phyloP scores from a whole-genome alignment of 2,329 filamentous ascomycete genomes.

The Colletotrichum siamense region DNA sequence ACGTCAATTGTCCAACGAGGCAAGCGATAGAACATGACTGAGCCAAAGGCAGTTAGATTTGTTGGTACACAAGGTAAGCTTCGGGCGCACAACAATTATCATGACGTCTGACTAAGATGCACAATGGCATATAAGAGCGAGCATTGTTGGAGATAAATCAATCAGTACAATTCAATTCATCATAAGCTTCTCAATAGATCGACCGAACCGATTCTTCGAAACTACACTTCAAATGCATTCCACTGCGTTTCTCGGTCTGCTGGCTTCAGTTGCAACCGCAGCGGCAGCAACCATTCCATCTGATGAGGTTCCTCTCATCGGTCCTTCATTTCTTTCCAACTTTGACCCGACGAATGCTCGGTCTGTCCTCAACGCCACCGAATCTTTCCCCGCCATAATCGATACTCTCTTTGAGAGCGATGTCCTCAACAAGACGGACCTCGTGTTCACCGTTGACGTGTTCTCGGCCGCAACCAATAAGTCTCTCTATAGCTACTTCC shows the following conservation, averaged over 20 bases:
- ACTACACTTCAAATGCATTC: background rate
- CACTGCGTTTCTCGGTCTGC: background rate
- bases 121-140: background rate
- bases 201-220: background rate
- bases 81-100: background rate
- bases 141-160: background rate
- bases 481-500: conserved; percentile 28
- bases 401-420: background rate
- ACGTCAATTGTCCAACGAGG: background rate
- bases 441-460: conserved; percentile 25
- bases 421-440: background rate
- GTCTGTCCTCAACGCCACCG: background rate
- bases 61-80: background rate
- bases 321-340: conserved; percentile 25
- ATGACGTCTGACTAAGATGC: background rate
- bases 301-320: conserved; percentile 22
- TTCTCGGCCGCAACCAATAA: conserved; percentile 29
- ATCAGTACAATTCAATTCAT: background rate
- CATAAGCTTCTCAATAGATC: background rate
- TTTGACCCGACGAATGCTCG: conserved; percentile 7
- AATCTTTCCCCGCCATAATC: background rate
- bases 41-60: background rate
- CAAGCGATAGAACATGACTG: background rate
- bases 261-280: background rate
- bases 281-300: background rate